Base-by-base conservation (phyloP, 805 yeast genomes). In the Myxozyma vanderwaltii region DNA sequence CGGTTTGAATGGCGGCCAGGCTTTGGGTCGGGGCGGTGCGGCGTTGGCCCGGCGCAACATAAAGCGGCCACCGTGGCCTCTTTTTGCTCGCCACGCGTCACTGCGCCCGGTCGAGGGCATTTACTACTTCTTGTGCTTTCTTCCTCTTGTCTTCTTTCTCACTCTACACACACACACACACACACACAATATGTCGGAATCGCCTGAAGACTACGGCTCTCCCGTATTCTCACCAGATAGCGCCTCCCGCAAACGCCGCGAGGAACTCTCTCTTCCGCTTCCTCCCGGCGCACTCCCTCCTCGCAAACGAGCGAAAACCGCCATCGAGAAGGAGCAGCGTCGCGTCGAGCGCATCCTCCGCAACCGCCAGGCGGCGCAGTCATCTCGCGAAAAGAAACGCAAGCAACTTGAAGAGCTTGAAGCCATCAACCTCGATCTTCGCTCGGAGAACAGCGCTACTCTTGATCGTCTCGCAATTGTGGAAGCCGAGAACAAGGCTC, bases 311-410 rank as follows among this genome's bases (percentile, higher is more conserved):
- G 98, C 99, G 5, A 90, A 88, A 80, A 94, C 99, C 43, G 83
- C 88, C 67, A 97, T 91, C 75, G 98, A 92, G 76, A 94, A 92
- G 77, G 98, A 94, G 74, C 98, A 92, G 76, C 86, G 98, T 66
- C 82, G 97, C 48, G 84, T 91, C 55, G 98, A 94, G 75, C 80
- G 99, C 52, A 91, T 94, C 51, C 79, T 92, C 68, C 82, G 99
- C 72, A 92, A 92, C 75, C 83, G 98, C 70, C 87, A 92, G 72
- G 98, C 98, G 15, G 99, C 99, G 49, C 98, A 92, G 73, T 96
- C 96, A 54, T 89, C 96, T 29, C 83, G 99, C 66, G 99, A 94
- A 72, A 91, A 92, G 82, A 92, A 92, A 82, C 83, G 98, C 72
- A 83, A 85, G 71, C 96, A 92, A 71, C 86, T 94, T 58, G 96